Evolutionary conservation across 139 green algal species (phyloP), one percentile per base, ranked within the genome.

Genomic region (Marvania coccoides): DNA sequence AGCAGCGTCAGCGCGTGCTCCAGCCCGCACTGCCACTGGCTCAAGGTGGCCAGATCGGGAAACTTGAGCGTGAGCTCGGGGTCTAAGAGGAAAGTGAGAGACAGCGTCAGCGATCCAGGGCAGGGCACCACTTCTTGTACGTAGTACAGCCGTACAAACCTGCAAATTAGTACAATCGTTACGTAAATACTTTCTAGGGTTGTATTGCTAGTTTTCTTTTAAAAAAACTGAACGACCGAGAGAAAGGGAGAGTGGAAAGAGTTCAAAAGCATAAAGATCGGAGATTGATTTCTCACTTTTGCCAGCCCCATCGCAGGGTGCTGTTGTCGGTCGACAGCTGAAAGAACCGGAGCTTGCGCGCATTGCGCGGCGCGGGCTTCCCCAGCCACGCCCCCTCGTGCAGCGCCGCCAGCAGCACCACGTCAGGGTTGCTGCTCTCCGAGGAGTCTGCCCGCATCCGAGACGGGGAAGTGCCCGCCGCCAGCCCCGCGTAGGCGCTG

Each of bases 301-400:
- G 69, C 78, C 78, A 84, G 24, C 70, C 68, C 78, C 78, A 84
- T 23, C 78, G 78, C 47, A 84, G 75, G 28, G 75, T 81, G 65
- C 40, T 71, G 47, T 63, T 69, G 35, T 84, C 78, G n/a, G 67
- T 24, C 2, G 63, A 77, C 13, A 84, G 61, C 72, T 84, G 78
- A 48, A 84, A 84, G 70, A 78, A 84, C 24, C 78, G 56, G 4
- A 53, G 38, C 71, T 84, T 84, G 40, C 30, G 26, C 7, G 70
- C 42, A 30, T 67, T 60, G 1, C 35, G 34, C 23, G 60, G 28
- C 3, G 70, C 65, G 15, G 78, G 78, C 48, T 84, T 84, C 29
- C 78, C 77, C 38, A 84, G 61, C 78, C 78, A 84, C 3, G 70
- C 75, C 3, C 78, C 78, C 26, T 57, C 48, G 36, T 77, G 59